Percentiles rank a stretch among this genome's conserved stretches.
Conservation (phyloP, 345 rosid species). For the Camelina neglecta region DNA sequence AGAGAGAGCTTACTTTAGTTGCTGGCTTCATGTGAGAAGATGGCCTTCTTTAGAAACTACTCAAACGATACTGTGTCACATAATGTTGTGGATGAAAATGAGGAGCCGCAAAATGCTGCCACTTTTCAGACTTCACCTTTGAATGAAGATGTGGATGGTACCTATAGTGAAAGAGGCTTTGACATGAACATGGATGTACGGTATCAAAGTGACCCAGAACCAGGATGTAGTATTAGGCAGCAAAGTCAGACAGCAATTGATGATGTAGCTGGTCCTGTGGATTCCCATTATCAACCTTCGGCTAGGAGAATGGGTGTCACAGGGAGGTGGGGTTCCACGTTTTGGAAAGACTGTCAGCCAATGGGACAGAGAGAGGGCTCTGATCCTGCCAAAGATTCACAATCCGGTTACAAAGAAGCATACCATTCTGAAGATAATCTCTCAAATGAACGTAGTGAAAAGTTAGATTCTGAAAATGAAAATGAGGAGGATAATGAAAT, state of each 20-base stretch:
- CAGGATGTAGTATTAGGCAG: slow-evolving; percentile 55
- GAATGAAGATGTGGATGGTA: slow-evolving; percentile 56
- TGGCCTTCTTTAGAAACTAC: slow-evolving; percentile 89
- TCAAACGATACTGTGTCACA: slow-evolving; percentile 62
- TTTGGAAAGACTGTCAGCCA: slow-evolving; percentile 99
- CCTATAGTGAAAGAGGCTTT: slow-evolving; percentile 66
- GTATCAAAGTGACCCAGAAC: slow-evolving; percentile 78
- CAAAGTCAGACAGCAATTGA: slow-evolving; percentile 49
- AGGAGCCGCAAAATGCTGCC: slow-evolving; percentile 51
- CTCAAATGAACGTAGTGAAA: slow-evolving; percentile 58
- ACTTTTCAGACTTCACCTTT: slow-evolving; percentile 52
- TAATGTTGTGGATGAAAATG: slow-evolving; percentile 66
- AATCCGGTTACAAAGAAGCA: slow-evolving; percentile 55
- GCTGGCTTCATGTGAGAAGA: slow-evolving; percentile 61
- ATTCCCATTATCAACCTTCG: slow-evolving; percentile 58
- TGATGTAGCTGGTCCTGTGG: slow-evolving; percentile 47
- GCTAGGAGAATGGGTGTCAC: slow-evolving; percentile 69
- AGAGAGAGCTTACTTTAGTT: slow-evolving; percentile 11
- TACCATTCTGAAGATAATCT: slow-evolving; percentile 66
- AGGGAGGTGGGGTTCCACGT: slow-evolving; percentile 94
- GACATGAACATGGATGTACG: slow-evolving; percentile 75
- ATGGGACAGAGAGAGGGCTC: slow-evolving; percentile 61
- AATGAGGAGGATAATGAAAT: slow-evolving; percentile 57
- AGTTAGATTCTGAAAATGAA: slow-evolving; percentile 70
- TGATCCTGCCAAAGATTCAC: slow-evolving; percentile 78